phyloP scores from a whole-genome alignment of 2,329 filamentous ascomycete genomes.

The Cryphonectria nitschkei region DNA sequence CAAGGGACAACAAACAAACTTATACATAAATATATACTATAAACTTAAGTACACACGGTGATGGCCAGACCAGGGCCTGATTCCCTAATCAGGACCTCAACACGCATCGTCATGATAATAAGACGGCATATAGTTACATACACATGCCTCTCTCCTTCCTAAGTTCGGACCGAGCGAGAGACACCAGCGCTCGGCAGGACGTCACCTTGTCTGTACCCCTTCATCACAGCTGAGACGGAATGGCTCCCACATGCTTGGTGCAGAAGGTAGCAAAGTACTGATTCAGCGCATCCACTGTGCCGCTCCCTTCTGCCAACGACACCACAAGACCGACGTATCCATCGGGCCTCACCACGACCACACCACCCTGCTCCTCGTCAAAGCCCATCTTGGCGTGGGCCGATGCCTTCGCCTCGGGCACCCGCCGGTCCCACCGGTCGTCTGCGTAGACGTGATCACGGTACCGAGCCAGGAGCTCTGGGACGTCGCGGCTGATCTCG shows the following conservation, averaged over 20 bases:
- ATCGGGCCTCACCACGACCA: slow-evolving; percentile 84
- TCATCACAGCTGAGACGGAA: slow-evolving; percentile 43
- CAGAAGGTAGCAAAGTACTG: slow-evolving; percentile 78
- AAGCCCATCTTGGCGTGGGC: slow-evolving; percentile 89
- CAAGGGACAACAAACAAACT: neutral
- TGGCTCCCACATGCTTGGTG: slow-evolving; percentile 58
- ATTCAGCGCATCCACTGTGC: slow-evolving; percentile 81
- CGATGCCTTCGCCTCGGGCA: slow-evolving; percentile 70
- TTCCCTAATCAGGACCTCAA: neutral
- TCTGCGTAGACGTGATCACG: slow-evolving; percentile 85
- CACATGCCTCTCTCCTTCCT: neutral
- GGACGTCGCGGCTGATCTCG: slow-evolving; percentile 73
- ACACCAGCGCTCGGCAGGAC: neutral
- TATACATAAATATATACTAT: neutral
- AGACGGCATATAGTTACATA: neutral
- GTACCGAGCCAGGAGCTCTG: slow-evolving; percentile 73
- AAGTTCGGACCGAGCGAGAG: neutral
- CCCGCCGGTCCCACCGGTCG: slow-evolving; percentile 73
- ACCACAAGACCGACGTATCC: slow-evolving; percentile 83
- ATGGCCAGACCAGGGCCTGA: neutral
- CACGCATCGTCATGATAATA: neutral
- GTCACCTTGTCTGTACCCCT: neutral
- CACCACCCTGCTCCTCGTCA: slow-evolving; percentile 71
- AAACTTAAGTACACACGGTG: neutral
- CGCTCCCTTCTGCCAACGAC: slow-evolving; percentile 72